phyloP scores from a whole-genome alignment of 768 basidiomycete species.

The Russula earlei region DNA sequence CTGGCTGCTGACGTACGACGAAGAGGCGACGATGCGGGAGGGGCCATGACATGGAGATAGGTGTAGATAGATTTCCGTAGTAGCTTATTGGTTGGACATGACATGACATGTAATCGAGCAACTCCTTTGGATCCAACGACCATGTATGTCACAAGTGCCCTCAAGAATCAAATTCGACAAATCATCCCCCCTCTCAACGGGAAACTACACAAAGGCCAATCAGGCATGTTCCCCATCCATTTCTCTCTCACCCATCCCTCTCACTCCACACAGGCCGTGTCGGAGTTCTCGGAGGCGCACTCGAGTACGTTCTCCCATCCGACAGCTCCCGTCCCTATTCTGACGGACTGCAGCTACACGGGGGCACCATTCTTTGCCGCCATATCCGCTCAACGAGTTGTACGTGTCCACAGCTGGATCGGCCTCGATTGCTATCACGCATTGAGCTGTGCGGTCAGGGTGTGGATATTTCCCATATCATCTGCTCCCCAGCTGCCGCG shows the following conservation, averaged over 20 bases:
- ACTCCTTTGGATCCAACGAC: neutral
- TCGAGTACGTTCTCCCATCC: constrained; percentile 56
- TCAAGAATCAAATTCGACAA: constrained; percentile 64
- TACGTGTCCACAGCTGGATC: constrained; percentile 27
- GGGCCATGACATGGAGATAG: neutral
- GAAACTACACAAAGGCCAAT: constrained; percentile 90
- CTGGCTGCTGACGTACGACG: neutral
- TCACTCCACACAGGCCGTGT: constrained; percentile 53
- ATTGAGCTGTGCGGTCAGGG: constrained; percentile 39
- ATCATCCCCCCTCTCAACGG: constrained; percentile 88
- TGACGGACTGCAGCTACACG: constrained; percentile 56
- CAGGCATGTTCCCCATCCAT: constrained; percentile 40
- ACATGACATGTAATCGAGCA: neutral
- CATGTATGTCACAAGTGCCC: constrained; percentile 54
- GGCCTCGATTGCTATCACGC: neutral
- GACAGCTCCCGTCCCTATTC: neutral
- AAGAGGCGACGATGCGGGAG: constrained; percentile 15
- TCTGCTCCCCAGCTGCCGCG: constrained; percentile 90
- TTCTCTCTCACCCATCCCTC: neutral
- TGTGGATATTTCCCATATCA: constrained; percentile 92
- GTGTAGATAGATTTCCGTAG: neutral
- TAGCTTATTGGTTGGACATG: too few species aligned
- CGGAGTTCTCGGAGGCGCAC: constrained; percentile 87
- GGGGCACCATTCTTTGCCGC: constrained; percentile 96
- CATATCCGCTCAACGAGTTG: constrained; percentile 81